phyloP scores from a whole-genome alignment of 371 early-diverging fungal genomes.

The Mortierella sp. region DNA sequence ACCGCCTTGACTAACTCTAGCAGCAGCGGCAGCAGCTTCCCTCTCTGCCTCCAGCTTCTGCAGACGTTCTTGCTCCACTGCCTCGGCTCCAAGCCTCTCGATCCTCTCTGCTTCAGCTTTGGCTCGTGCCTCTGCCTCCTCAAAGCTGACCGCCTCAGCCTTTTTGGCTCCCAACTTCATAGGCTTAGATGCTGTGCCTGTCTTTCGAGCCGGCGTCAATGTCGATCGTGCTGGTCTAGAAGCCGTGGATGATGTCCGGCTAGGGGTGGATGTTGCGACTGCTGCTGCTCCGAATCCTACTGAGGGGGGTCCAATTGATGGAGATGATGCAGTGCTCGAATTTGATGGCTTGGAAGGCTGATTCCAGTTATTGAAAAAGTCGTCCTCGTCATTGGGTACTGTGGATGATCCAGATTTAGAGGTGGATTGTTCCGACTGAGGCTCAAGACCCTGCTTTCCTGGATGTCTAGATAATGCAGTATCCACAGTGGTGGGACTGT shows the following conservation, averaged over 20 bases:
- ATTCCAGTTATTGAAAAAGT: constrained; percentile 50
- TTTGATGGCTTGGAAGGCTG: constrained; percentile 39
- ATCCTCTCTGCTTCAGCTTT: constrained; percentile 81
- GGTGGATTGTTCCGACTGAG: constrained; percentile 13
- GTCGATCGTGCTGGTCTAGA: constrained; percentile 48
- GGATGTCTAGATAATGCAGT: constrained; percentile 21
- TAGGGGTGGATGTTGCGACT: no score
- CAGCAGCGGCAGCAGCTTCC: constrained; percentile 24
- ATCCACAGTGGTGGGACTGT: no score
- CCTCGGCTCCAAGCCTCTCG: constrained; percentile 77
- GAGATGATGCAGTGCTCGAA: constrained; percentile 14
- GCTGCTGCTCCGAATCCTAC: constrained; percentile 41
- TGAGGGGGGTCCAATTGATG: constrained; percentile 13
- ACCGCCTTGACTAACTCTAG: constrained; percentile 7
- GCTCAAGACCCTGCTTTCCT: constrained; percentile 30
- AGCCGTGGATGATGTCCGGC: constrained; percentile 25
- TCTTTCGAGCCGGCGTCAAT: constrained; percentile 53
- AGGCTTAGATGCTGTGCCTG: constrained; percentile 61
- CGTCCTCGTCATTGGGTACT: constrained; percentile 31
- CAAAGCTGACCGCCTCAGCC: constrained; percentile 85
- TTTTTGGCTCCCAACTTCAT: constrained; percentile 86
- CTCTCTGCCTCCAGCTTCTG: constrained; percentile 26
- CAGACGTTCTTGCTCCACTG: constrained; percentile 64
- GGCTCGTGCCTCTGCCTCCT: constrained; percentile 88
- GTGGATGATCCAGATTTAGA: constrained; percentile 20